phyloP scores from a whole-genome alignment of 2,329 filamentous ascomycete genomes.

The Atkinsonella hypoxylon region DNA sequence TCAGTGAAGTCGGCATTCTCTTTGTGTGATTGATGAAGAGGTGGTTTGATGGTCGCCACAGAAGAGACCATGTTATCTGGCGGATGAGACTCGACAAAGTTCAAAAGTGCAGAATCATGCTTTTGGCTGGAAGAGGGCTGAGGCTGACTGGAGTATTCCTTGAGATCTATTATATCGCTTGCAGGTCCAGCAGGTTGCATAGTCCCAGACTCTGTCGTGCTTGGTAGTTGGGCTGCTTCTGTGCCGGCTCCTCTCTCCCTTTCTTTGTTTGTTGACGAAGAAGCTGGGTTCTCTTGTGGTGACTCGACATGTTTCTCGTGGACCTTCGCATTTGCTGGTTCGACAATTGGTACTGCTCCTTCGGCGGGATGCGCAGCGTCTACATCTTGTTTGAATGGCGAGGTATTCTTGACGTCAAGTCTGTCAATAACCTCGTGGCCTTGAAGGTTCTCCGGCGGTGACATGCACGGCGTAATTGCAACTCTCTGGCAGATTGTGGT shows the following conservation, averaged over 20 bases:
- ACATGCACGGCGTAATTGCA: conserved; percentile 20
- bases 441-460: conserved; percentile 21
- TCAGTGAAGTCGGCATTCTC: conserved; percentile 22
- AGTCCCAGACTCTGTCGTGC: not conserved
- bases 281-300: not conserved
- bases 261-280: not conserved
- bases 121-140: conserved; percentile 13
- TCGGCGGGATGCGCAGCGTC: not conserved
- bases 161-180: not conserved
- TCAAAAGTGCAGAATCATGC: conserved; percentile 11
- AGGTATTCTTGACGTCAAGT: conserved; percentile 3
- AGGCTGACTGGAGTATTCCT: not conserved
- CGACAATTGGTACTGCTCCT: not conserved
- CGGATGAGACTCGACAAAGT: conserved; percentile 6
- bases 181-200: not conserved
- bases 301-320: not conserved
- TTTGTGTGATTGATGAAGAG: conserved; percentile 22
- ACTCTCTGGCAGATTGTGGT: not conserved
- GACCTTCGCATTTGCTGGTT: not conserved
- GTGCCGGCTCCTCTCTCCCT: no score
- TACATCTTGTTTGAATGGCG: conserved; percentile 2
- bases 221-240: not conserved
- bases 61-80: conserved; percentile 32
- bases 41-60: conserved; percentile 36
- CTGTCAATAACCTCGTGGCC: conserved; percentile 12